Conservation (phyloP, 2,329 filamentous ascomycete species). For the Colletotrichum sp. region DNA sequence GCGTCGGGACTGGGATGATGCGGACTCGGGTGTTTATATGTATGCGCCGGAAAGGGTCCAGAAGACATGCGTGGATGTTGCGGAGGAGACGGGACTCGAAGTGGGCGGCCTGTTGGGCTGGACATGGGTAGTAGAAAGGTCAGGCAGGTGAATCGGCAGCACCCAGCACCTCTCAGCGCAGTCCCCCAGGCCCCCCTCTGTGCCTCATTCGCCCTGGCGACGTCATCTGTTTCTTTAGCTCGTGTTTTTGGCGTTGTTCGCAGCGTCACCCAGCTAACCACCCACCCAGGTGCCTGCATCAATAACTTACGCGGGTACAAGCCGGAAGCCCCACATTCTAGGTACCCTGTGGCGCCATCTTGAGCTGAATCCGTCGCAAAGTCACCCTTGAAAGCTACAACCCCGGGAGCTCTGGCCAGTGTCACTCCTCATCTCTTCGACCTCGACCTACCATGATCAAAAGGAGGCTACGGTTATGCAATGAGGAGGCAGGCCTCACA, state of each 20-base stretch:
- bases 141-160: neutral
- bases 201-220: conserved; percentile 22
- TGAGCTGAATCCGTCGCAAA: neutral
- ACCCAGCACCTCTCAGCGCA: neutral
- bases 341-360: neutral
- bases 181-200: neutral
- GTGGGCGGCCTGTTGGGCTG: neutral
- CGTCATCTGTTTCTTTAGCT: conserved; percentile 22
- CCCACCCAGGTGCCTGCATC: neutral
- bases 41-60: neutral
- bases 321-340: neutral
- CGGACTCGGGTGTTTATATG: conserved; percentile 18
- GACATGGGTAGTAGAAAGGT: neutral
- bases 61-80: conserved; percentile 1
- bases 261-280: conserved; percentile 16
- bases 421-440: neutral
- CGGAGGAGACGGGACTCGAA: conserved; percentile 15
- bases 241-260: conserved; percentile 16
- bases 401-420: neutral
- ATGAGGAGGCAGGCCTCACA: neutral
- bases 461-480: neutral
- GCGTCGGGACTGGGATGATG: neutral
- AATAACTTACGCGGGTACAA: neutral
- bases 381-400: neutral
- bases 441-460: neutral